Evolutionary conservation across 2,329 filamentous ascomycete species (phyloP).

Genomic region (Pseudogymnoascus sp.): DNA sequence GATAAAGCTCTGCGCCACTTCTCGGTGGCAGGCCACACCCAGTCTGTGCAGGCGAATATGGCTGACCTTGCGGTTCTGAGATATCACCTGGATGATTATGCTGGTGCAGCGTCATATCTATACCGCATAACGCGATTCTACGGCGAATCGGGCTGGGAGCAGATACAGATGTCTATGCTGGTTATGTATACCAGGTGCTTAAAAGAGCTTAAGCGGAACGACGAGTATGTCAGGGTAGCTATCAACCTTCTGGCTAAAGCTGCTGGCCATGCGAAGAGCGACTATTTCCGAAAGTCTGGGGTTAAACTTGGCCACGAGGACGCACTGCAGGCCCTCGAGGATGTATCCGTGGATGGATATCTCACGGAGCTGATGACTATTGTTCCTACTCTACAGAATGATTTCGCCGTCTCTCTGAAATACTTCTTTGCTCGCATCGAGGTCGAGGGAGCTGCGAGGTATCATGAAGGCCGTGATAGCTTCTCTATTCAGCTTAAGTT

Average conservation of each 20-base stretch:
- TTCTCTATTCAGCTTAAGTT: constrained; percentile 65
- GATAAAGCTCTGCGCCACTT: constrained; percentile 79
- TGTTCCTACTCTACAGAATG: constrained; percentile 40
- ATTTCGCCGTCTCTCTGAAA: constrained; percentile 60
- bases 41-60: constrained; percentile 70
- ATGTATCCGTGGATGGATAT: constrained; percentile 21
- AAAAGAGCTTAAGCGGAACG: constrained; percentile 64
- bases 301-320: constrained; percentile 14
- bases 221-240: constrained; percentile 71
- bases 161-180: constrained; percentile 75
- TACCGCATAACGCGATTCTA: constrained; percentile 72
- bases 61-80: constrained; percentile 83
- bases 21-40: constrained; percentile 66
- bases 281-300: constrained; percentile 33
- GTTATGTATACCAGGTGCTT: constrained; percentile 81
- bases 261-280: constrained; percentile 47
- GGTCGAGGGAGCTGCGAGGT: constrained; percentile 60
- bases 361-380: constrained; percentile 27
- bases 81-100: constrained; percentile 67
- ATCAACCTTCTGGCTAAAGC: constrained; percentile 68
- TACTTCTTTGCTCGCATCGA: constrained; percentile 67
- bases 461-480: constrained; percentile 65
- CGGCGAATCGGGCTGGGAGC: constrained; percentile 67
- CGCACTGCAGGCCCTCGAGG: constrained; percentile 16
- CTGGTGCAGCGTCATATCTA: constrained; percentile 69